These are phyloP conservation scores for Heimioporus retisporus DNA, from an alignment of 1,284 basidiomycete genomes.

Conservation along the genomic window DNA sequence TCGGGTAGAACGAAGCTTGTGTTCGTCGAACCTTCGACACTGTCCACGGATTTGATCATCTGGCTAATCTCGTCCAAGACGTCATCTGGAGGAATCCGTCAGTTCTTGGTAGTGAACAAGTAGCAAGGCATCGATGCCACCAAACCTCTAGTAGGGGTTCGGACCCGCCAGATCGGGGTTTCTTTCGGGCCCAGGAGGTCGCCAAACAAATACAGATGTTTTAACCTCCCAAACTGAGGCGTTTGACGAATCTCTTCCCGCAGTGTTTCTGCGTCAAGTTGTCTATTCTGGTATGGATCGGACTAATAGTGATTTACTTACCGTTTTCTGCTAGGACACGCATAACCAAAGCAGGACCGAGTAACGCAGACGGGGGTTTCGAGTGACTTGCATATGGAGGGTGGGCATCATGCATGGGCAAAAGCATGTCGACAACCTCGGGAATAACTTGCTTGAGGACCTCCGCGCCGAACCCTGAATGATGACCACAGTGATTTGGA, in stretches of 20 bases:
- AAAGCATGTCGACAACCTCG: constrained; percentile 21
- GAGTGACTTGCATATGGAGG: constrained; percentile 7
- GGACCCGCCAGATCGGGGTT: constrained; percentile 22
- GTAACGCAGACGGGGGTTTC: constrained; percentile 15
- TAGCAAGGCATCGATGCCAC: background rate
- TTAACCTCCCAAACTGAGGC: constrained; percentile 16
- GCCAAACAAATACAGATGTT: constrained; percentile 21
- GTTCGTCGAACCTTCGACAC: constrained; percentile 21
- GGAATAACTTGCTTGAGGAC: constrained; percentile 16
- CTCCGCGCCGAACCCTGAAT: constrained; percentile 20
- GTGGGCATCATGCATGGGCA: constrained; percentile 13
- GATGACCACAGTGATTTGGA: background rate
- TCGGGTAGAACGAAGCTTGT: constrained; percentile 16
- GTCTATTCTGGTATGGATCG: background rate
- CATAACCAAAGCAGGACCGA: constrained; percentile 23
- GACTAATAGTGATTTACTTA: background rate
- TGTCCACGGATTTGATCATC: constrained; percentile 21
- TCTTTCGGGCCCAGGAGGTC: constrained; percentile 19
- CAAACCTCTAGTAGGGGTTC: constrained; percentile 21
- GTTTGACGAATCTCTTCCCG: constrained; percentile 18
- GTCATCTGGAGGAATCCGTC: constrained; percentile 11
- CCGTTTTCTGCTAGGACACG: constrained; percentile 20
- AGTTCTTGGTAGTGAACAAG: background rate
- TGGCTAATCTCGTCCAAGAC: constrained; percentile 24
- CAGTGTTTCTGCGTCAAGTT: constrained; percentile 14